Base-by-base conservation (phyloP, 768 basidiomycete species). In the Leccinum longicurvipes region DNA sequence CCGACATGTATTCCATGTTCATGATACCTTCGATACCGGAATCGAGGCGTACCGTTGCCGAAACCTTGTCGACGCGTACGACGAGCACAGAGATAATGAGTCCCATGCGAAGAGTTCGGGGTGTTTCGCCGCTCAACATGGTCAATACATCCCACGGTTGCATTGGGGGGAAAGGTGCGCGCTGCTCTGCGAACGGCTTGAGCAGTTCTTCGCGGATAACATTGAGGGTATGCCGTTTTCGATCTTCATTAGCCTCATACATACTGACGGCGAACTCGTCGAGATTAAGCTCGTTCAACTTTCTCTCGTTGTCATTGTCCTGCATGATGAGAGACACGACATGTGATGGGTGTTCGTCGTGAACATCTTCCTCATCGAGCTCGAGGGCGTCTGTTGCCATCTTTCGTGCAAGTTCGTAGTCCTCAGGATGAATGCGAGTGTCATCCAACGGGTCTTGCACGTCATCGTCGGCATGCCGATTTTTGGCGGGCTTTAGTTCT, bases 371-470 rank as follows among this genome's bases (percentile, higher is more conserved):
- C 65, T 96, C 94, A 61, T 99, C 97, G n/a, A 93, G 80, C 67
- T 98, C 97, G 14, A 98, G 81, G 5, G 96, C 93, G 72, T 98
- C 94, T 19, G 92, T 91, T 34, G 96, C 96, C 94, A 99, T 97
- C 77, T 98, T 98, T 32, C 93, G 86, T 4, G 97, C 96, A 36
- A 98, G 80, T 61, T 98, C 95, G 67, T 98, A 99, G 73, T 99
- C 97, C 69, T 96, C 92, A 6, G 93, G 93, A 67, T 99, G 97
- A 51, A 99, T 92, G 19, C 97, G 90, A 34, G 95, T 98, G 66
- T 86, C 86, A 67, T 99, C 97, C 51, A 99, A 78, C 4, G 95
- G 92, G 70, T 99, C 97, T 32, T 82, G 83, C 53, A 83, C 79
- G 45, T 90, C 88, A 46, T 84, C 83, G 29, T 87, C 84, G 56